phyloP scores from a whole-genome alignment of 2,329 filamentous ascomycete genomes.

The Eutypella sp. region DNA sequence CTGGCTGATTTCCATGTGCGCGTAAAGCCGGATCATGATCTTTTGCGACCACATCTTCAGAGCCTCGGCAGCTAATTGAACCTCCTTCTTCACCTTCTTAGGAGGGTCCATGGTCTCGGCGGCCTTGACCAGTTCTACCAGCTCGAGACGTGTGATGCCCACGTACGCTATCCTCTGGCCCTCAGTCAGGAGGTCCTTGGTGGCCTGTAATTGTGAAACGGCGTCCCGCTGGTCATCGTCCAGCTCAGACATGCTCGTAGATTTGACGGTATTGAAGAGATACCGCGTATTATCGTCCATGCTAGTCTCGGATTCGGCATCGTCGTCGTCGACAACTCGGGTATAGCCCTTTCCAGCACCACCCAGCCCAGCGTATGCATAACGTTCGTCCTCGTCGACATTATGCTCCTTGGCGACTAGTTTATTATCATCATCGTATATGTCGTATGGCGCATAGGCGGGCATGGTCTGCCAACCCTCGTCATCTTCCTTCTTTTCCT shows the following conservation, averaged over 20 bases:
- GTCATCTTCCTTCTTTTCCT: slow-evolving; percentile 50
- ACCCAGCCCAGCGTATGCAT: slow-evolving; percentile 71
- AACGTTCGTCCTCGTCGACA: slow-evolving; percentile 60
- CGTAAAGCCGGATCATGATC: slow-evolving; percentile 92
- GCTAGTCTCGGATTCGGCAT: slow-evolving; percentile 88
- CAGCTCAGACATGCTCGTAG: slow-evolving; percentile 55
- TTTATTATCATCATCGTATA: slow-evolving; percentile 90
- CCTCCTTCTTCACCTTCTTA: slow-evolving; percentile 66
- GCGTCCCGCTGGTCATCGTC: slow-evolving; percentile 84
- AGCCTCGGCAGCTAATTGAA: slow-evolving; percentile 66
- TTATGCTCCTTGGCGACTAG: slow-evolving; percentile 77
- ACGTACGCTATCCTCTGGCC: slow-evolving; percentile 96
- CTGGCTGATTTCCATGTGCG: slow-evolving; percentile 92
- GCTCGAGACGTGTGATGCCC: slow-evolving; percentile 75
- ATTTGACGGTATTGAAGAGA: slow-evolving; percentile 72
- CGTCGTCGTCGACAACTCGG: slow-evolving; percentile 88
- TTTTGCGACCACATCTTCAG: slow-evolving; percentile 97
- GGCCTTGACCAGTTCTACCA: slow-evolving; percentile 71
- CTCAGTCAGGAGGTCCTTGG: slow-evolving; percentile 91
- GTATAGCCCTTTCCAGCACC: slow-evolving; percentile 95
- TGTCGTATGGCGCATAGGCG: slow-evolving; percentile 83
- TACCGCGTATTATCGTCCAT: slow-evolving; percentile 97
- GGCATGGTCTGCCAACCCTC: slow-evolving; percentile 91
- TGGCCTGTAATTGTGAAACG: slow-evolving; percentile 86
- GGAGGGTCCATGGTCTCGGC: slow-evolving; percentile 55